phyloP scores from a whole-genome alignment of 257 asterid species.

The Gentiana dahurica region DNA sequence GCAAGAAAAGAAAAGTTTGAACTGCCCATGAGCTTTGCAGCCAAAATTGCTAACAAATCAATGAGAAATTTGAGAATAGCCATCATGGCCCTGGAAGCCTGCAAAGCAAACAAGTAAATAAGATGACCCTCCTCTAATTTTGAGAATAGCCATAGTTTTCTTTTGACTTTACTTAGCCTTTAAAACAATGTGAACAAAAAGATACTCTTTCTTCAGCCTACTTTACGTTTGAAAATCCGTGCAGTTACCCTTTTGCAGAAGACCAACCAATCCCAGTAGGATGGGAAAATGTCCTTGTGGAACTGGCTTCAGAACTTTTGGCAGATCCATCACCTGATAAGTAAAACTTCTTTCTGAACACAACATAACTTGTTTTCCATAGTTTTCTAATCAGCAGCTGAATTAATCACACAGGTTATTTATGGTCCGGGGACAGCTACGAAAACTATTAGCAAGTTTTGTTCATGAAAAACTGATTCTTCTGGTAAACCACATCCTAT shows the following conservation, averaged over 20 bases:
- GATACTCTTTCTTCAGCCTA: neutral
- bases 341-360: conserved; percentile 18
- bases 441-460: conserved; percentile 50
- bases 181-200: neutral
- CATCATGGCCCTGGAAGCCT: conserved; percentile 88
- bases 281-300: conserved; percentile 69
- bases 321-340: conserved; percentile 58
- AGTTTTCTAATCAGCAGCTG: neutral
- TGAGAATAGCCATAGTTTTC: neutral
- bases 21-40: conserved; percentile 61
- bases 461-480: conserved; percentile 72
- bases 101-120: conserved; percentile 69
- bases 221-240: too few species aligned
- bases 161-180: conserved; percentile 8
- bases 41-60: conserved; percentile 66
- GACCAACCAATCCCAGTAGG: conserved; percentile 77
- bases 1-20: conserved; percentile 71
- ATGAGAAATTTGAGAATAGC: conserved; percentile 72
- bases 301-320: conserved; percentile 59
- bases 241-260: conserved; percentile 74
- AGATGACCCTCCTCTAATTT: conserved; percentile 4
- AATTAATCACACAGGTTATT: conserved; percentile 33
- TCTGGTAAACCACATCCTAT: conserved; percentile 37
- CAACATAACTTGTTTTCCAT: neutral
- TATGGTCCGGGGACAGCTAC: conserved; percentile 52